Conservation (phyloP, 2,329 filamentous ascomycete genomes). For the Chaetomium strumarium region DNA sequence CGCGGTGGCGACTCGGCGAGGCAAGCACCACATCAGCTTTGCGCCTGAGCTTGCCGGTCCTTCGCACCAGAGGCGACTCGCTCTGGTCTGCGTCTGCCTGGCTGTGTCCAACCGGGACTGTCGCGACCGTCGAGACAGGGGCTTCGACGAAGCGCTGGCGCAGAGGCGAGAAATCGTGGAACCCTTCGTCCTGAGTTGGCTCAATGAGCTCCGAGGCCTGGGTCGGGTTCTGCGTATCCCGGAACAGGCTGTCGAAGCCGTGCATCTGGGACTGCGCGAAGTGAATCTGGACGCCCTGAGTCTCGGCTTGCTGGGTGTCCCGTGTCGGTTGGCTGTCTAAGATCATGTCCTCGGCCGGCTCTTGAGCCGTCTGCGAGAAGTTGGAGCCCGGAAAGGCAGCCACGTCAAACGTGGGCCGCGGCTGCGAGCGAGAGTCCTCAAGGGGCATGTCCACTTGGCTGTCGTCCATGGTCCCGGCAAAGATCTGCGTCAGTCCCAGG, state of each 20-base stretch:
- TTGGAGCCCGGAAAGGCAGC: conserved; percentile 53
- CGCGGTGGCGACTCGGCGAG: conserved; percentile 3
- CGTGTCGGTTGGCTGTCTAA: conserved; percentile 41
- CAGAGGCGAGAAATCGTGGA: conserved; percentile 66
- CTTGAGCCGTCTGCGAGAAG: conserved; percentile 55
- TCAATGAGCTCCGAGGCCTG: conserved; percentile 67
- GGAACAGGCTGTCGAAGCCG: conserved; percentile 51
- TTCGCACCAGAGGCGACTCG: conserved; percentile 62
- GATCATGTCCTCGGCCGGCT: conserved; percentile 45
- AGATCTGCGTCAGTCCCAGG: conserved; percentile 81
- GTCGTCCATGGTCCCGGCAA: conserved; percentile 79
- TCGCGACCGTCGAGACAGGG: conserved; percentile 65
- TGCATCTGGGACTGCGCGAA: conserved; percentile 57
- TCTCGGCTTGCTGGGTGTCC: conserved; percentile 32
- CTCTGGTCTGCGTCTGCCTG: conserved; percentile 35
- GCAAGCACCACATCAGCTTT: conserved; percentile 17
- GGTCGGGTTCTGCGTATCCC: conserved; percentile 40
- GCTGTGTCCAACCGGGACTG: conserved; percentile 48
- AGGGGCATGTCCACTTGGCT: conserved; percentile 38
- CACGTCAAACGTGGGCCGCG: conserved; percentile 51
- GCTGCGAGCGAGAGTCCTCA: conserved; percentile 36
- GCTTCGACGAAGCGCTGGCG: conserved; percentile 59
- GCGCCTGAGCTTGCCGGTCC: conserved; percentile 50
- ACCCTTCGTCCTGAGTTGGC: conserved; percentile 75
- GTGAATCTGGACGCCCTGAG: conserved; percentile 38